Evolutionary conservation across 2,329 filamentous ascomycete species (phyloP), one percentile per base, ranked within the genome.

Genomic region (Ceratocystis harringtonii): DNA sequence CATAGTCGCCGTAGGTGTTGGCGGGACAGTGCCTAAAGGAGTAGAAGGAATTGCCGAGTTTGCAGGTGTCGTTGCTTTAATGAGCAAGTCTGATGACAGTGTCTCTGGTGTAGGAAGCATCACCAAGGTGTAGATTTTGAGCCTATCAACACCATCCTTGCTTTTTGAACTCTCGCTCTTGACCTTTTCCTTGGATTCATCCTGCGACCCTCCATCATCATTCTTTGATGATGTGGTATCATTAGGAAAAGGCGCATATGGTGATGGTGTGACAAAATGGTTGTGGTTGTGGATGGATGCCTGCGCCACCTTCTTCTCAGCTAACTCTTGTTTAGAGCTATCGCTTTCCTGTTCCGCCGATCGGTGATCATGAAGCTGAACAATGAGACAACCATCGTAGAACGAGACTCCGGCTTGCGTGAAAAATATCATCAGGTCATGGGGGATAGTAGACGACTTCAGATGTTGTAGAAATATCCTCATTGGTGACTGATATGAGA

Each of bases 271-370:
- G 61, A 97, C 81, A 71, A 90, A 94, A 68, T 86, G 85, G 71
- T 91, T 96, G 73, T 92, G 89, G 73, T 95, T 96, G 74, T 99
- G 92, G 57, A 99, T 87, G 0, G 92, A 96, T 69, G 89, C 92
- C 10, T 87, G 84, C 2, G 81, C 77, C 48, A 82, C 82, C 64
- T 86, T 86, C 69, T 80, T 85, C 44, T 83, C 82, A 22, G 81
- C 78, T 1, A 83, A 78, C 5, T 72, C 70, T 2, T 74, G 30
- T 78, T 78, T 63, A 77, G 79, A 62, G 78, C 81, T 66, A 77
- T 82, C 84, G 72, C 90, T 85, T 70, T 81, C 78, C 68, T 81
- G 80, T 60, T 80, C 80, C 52, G 78, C 78, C 0, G 87, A 84
- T 71, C 88, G 89, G 77, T 96, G 89, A 73, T 97, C 90, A 71